Evolutionary conservation across 345 rosid genomes (phyloP), one percentile per base, ranked within the genome.

Genomic region (Moricandia arvensis): DNA sequence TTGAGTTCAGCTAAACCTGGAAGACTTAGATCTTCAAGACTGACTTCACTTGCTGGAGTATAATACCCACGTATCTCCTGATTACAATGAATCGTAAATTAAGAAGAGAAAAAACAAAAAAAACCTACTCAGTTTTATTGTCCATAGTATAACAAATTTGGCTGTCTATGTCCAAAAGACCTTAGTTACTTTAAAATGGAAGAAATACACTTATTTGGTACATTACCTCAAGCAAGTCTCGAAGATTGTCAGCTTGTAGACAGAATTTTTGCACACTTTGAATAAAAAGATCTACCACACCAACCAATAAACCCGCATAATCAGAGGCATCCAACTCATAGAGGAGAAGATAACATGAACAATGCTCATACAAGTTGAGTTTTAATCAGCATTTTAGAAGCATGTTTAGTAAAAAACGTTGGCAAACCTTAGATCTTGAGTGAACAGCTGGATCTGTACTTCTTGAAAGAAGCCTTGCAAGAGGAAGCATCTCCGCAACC

Each of bases 401-500:
- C 21, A 59, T 60, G 12, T 73, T 27, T 73, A 60, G 38, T 11
- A 53, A 66, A 67, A 73, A 31, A n/a, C 16, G 18, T 53, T 27
- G 78, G 57, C 74, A 33, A 66, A 94, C 98, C 98, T 94, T 94
- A 73, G 98, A 90, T 84, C 96, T 87, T 68, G 90, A 87, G 41
- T 83, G 98, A 80, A 94, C 97, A 80, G 91, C 97, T 74, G 98
- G 98, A 88, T 94, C 98, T 66, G 91, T n/a, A 82, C 97, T 91
- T 82, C 97, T 87, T 73, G 98, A 94, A 72, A 94, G 90, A n/a
- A 94, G 97, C 80, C 97, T 87, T 47, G 98, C 98, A 80, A 94
- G 92, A 62, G 97, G 98, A 80, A 94, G 98, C 98, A 94, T 94
- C 88, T 94, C 98, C 64, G 95, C 93, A 66, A 90, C 95, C 87